Conservation (phyloP, 768 basidiomycete species). For the Lentinula sp. region DNA sequence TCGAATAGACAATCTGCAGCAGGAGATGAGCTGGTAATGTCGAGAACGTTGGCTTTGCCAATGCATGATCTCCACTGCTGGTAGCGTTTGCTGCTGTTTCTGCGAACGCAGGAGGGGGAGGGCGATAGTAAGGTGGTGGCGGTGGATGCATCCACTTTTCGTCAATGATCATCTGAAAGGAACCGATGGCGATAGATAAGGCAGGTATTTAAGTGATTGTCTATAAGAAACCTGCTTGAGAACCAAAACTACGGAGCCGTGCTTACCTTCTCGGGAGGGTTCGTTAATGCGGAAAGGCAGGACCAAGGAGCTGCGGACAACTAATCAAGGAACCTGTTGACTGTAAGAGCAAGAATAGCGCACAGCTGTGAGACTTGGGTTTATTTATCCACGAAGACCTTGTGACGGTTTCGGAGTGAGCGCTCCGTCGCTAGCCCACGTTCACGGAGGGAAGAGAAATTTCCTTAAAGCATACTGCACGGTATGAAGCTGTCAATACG, state of each 20-base stretch:
- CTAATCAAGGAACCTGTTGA: not conserved
- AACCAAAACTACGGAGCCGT: not conserved
- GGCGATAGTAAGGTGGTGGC: constrained; percentile 4
- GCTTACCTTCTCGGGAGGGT: not conserved
- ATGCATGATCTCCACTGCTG: not conserved
- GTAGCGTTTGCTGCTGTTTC: not conserved
- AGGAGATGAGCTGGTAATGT: constrained; percentile 57
- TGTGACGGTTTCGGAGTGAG: not conserved
- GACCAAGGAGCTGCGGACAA: not conserved
- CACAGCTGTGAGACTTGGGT: not conserved
- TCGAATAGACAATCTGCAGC: constrained; percentile 61
- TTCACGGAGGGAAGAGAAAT: no score
- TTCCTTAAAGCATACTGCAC: no score
- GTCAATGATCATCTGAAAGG: constrained; percentile 7
- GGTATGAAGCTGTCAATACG: no score
- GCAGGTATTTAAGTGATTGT: not conserved
- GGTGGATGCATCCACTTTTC: constrained; percentile 7
- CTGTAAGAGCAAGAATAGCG: not conserved
- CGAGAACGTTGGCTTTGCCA: constrained; percentile 13
- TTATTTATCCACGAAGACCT: not conserved
- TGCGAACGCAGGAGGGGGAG: not conserved
- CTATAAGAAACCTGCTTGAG: not conserved
- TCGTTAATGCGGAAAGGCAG: not conserved
- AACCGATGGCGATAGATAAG: not conserved
- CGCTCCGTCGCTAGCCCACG: no score